Evolutionary conservation across 2,329 filamentous ascomycete species (phyloP), one percentile per base, ranked within the genome.

Genomic region (Ophiostoma sp.): DNA sequence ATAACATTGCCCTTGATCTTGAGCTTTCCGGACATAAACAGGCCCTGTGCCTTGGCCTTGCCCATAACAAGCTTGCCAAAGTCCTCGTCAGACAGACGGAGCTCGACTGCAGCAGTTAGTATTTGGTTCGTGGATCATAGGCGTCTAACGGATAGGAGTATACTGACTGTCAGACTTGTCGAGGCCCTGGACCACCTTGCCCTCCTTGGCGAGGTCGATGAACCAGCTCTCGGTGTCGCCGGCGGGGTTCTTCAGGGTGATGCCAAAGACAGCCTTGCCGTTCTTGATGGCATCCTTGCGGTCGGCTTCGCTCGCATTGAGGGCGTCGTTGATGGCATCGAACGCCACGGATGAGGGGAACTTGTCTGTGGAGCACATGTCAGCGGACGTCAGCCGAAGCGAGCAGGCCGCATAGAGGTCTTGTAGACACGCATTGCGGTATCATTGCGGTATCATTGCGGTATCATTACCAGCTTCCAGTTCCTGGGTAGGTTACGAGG

Each of bases 1-100:
- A 98, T 98, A 71, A 98, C 88, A 78, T 98, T 93, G 72, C 95
- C 95, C 87, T 93, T 96, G 78, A 98, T 87, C 90, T 98, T 99
- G 77, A 99, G 84, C 85, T 97, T 97, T 75, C 95, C 95, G n/a
- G 87, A 87, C 94, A 99, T 98, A 82, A 98, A 97, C 72, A 99
- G 82, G 74, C 89, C 88, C 84, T 99, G 95, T 69, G 95, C 93
- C 77, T 97, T 97, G 75, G 91, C 92, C 83, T 96, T 92, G 77
- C 95, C 95, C 49, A 83, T 76, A 67, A 96, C 88, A 73, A 99
- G 85, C 77, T 90, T 89, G 73, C 82, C 87, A 77, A 99, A 99
- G 80, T 98, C 92, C 69, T 87, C 85, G 72, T 99, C 95, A 70
- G 88, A 91, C 73, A 98, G 86, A 5, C 84, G 79, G 63, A 98